Evolutionary conservation across 2,329 filamentous ascomycete genomes (phyloP).

Genomic region (Aspergillus persii): DNA sequence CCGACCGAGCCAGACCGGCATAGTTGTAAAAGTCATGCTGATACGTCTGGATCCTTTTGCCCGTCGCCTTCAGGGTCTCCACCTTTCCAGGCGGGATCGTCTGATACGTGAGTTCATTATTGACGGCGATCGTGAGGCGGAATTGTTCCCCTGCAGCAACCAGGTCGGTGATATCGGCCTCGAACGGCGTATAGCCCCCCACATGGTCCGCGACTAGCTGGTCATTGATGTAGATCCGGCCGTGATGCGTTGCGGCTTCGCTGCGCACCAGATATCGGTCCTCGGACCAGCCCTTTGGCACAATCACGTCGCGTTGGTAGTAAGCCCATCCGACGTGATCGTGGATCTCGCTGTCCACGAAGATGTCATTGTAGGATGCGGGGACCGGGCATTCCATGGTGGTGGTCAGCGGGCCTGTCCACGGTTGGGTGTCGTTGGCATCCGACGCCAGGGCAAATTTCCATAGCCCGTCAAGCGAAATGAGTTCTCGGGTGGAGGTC

Average conservation of each 20-base stretch:
- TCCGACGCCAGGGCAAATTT: too few relatives aligned
- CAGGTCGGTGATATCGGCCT: constrained; percentile 22
- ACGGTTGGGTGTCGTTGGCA: too few relatives aligned
- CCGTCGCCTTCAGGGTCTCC: constrained; percentile 5
- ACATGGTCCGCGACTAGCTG: constrained; percentile 22
- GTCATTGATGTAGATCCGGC: constrained; percentile 28
- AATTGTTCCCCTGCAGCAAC: constrained; percentile 22
- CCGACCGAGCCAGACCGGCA: constrained; percentile 27
- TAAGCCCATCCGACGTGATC: constrained; percentile 33
- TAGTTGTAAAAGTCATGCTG: constrained; percentile 35
- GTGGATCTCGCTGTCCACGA: constrained; percentile 15
- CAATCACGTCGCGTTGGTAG: constrained; percentile 27
- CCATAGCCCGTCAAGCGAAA: too few relatives aligned
- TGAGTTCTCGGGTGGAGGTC: too few relatives aligned
- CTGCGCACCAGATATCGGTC: constrained; percentile 23
- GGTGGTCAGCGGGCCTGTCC: too few relatives aligned
- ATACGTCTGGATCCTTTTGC: constrained; percentile 23
- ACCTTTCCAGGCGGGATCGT: constrained; percentile 28
- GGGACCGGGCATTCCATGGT: constrained; percentile 15
- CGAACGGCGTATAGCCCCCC: constrained; percentile 30
- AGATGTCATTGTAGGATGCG: constrained; percentile 18
- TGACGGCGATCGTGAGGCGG: constrained; percentile 31
- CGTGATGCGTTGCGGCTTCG: constrained; percentile 29
- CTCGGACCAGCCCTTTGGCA: constrained; percentile 20
- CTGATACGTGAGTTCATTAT: constrained; percentile 28